A percentile compares a stretch with the other conserved stretches of the same genome.
phyloP scores from a whole-genome alignment of 768 basidiomycete genomes.

The Suillus brevipes region DNA sequence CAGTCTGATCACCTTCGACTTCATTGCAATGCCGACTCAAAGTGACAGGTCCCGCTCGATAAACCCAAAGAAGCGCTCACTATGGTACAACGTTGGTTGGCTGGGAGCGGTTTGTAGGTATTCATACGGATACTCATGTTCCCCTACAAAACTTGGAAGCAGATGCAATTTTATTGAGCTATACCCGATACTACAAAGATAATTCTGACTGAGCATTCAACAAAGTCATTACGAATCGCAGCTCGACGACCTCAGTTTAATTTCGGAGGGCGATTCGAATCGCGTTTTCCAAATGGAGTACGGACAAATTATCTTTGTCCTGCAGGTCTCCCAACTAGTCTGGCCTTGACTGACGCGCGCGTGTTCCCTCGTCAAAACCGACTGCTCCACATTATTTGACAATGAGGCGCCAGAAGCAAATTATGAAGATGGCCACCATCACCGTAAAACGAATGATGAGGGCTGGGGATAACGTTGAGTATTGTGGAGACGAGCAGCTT shows the following conservation, averaged over 20 bases:
- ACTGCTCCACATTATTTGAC: neutral
- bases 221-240: neutral
- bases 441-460: neutral
- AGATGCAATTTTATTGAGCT: neutral
- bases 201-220: neutral
- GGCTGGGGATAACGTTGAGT: neutral
- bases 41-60: constrained; percentile 56
- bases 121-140: neutral
- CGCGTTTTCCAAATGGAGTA: neutral
- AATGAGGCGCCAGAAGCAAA: neutral
- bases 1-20: constrained; percentile 8
- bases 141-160: neutral
- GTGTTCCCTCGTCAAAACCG: neutral
- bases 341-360: neutral
- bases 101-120: constrained; percentile 28
- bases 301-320: neutral
- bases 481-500: neutral
- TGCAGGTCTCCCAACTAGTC: too few species aligned
- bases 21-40: constrained; percentile 7
- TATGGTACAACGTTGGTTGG: constrained; percentile 51
- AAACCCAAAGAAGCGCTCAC: constrained; percentile 56
- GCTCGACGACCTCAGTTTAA: neutral
- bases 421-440: neutral
- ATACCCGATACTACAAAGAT: neutral
- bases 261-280: neutral